Base-by-base conservation (phyloP, 2,329 filamentous ascomycete species). In the Aspergillus brasiliensis region DNA sequence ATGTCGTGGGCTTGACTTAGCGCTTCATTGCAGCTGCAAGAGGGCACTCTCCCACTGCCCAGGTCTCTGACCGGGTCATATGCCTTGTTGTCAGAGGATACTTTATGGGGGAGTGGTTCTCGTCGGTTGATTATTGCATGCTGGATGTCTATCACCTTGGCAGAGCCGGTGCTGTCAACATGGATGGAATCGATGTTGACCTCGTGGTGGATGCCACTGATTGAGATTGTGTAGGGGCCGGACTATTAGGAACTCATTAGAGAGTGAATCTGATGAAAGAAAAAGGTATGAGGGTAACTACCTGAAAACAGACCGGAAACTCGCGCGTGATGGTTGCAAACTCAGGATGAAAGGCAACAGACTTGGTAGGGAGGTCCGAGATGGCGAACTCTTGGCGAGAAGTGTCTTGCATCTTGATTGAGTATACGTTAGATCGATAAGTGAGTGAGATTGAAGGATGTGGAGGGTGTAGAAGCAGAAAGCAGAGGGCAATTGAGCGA, bases 281-380 rank as follows among this genome's bases (percentile, higher is more conserved):
- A n/a, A n/a, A n/a, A n/a, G n/a, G n/a, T n/a, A n/a, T n/a, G n/a
- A n/a, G n/a, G n/a, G n/a, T n/a, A n/a, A n/a, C n/a, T 70, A 81
- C 77, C 69, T 80, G 77, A 19, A 87, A 77, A 1, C 69, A 66
- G 15, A 88, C 76, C 63, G 83, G 82, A 68, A 90, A 82, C 56
- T 88, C 84, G 25, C 87, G 82, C 11, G 84, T 80, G 28, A 90
- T 73, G 51, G 87, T 86, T 1, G 87, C 88, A 62, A 83, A 78
- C 2, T 79, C 78, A 0, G 87, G 87, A 60, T 88, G 89, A 42
- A 91, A 80, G 0, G 83, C 86, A 15, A 91, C 86, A 0, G 83
- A 83, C 52, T 84, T 83, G 34, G 88, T 89, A 8, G 77, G 68
- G 28, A 89, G 76, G 51, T 87, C 81, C 46, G 82, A 81, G 62